Evolutionary conservation across 164 flowering plant species (phyloP).

Genomic region (Chimonanthus salicifolius): DNA sequence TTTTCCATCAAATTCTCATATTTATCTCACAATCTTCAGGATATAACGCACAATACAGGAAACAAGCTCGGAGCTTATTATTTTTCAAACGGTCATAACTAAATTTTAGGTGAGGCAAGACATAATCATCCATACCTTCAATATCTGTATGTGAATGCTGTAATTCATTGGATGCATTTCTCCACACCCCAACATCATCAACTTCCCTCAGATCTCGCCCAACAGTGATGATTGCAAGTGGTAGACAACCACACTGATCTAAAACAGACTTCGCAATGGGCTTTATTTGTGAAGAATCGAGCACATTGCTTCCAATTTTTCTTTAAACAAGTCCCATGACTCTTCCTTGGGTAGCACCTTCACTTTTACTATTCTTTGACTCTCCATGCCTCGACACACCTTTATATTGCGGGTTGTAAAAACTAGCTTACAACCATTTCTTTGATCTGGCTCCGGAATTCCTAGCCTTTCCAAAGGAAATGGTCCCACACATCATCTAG

Average conservation of each 20-base stretch:
- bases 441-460: slow-evolving; percentile 4
- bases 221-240: slow-evolving; percentile 11
- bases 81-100: slow-evolving; percentile 4
- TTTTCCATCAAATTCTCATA: slow-evolving; percentile 9
- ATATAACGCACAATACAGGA: background rate
- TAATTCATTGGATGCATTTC: slow-evolving; percentile 10
- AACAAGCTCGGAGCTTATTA: background rate
- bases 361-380: slow-evolving; percentile 7
- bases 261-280: slow-evolving; percentile 3
- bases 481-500: slow-evolving; percentile 8
- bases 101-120: slow-evolving; percentile 10
- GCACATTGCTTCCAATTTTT: background rate
- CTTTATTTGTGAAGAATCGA: background rate
- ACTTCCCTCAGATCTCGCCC: slow-evolving; percentile 10
- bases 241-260: slow-evolving; percentile 10
- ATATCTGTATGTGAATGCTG: background rate
- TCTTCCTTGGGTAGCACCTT: slow-evolving; percentile 6
- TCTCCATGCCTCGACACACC: slow-evolving; percentile 11
- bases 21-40: background rate
- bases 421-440: slow-evolving; percentile 4
- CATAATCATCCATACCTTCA: slow-evolving; percentile 7
- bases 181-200: slow-evolving; percentile 5
- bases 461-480: slow-evolving; percentile 7
- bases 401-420: slow-evolving; percentile 3
- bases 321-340: slow-evolving; percentile 7